Base-by-base conservation (phyloP, 75 land plant species). In the Selaginella tamariscina region DNA sequence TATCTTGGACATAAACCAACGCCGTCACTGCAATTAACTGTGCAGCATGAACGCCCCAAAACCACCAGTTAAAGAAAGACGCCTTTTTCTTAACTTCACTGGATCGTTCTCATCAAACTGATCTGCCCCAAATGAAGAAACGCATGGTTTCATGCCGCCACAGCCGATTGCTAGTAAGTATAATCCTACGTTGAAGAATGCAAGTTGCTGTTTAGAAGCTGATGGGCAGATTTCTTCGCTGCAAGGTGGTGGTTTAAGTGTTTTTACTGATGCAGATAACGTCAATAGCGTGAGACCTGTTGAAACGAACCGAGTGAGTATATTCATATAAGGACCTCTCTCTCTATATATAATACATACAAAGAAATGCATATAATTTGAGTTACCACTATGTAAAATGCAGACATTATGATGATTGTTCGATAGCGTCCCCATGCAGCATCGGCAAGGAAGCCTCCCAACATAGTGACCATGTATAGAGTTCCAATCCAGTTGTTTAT, bases 401-500 rank as follows among this genome's bases (percentile, higher is more conserved):
- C 32, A 54, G 85, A 79, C 57, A 82, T 82, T 31, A 68, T 65
- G 32, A 84, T 39, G 30, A 86, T 88, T 9, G 89, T 86, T 39
- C 81, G 73, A 55, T 79, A 86, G n/a, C 83, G 82, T 64, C 88
- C 86, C 83, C 82, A 84, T 28, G 72, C 86, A 18, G 87, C 85
- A 66, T 92, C 97, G 15, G 89, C 89, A 27, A 92, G 78, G 1
- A 85, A 72, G 0, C 89, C 93, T 15, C 83, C 84, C 0, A 88
- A 22, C 24, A 92, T 74, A 27, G 97, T 89, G 54, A 86, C 73
- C 72, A 86, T 74, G 29, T 84, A 81, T 0, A 87, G 84, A 24
- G 89, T 71, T 0, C 97, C 93, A 32, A 70, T 71, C 93, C 93
- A 92, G 65, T 68, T 80, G 68, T 84, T 92, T 8, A 88, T 84